Conservation (phyloP, 108 stramenopile genomes). For the Nitzschia sp. region DNA sequence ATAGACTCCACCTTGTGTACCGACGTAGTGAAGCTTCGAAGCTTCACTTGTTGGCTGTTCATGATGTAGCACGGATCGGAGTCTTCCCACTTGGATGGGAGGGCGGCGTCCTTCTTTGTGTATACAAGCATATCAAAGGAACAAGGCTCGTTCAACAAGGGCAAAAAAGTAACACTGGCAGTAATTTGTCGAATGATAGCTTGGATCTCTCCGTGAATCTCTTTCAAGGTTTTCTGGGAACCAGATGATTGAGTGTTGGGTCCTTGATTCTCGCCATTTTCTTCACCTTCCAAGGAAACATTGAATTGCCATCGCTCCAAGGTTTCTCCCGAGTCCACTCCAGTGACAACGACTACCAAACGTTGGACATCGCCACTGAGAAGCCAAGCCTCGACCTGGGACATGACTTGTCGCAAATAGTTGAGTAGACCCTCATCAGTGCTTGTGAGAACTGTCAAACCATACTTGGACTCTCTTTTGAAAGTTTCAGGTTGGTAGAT, state of each 20-base stretch:
- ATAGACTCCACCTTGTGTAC: conserved; percentile 91
- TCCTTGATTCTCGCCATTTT: conserved; percentile 33
- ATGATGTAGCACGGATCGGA: conserved; percentile 96
- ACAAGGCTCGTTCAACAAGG: conserved; percentile 94
- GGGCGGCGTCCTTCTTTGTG: conserved; percentile 85
- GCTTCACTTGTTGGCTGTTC: conserved; percentile 90
- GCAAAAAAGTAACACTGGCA: conserved; percentile 94
- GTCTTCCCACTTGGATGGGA: conserved; percentile 93
- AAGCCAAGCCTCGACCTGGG: conserved; percentile 92
- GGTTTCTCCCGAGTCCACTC: conserved; percentile 91
- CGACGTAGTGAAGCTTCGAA: conserved; percentile 92
- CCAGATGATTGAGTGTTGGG: conserved; percentile 23
- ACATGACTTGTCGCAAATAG: conserved; percentile 90
- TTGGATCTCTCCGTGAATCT: conserved; percentile 95
- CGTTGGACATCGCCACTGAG: conserved; percentile 86
- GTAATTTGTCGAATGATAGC: conserved; percentile 99
- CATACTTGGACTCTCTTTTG: conserved; percentile 90
- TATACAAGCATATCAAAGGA: conserved; percentile 97
- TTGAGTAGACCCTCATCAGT: conserved; percentile 87
- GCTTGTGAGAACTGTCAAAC: conserved; percentile 93
- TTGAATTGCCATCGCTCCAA: conserved; percentile 99
- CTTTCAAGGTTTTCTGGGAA: conserved; percentile 80
- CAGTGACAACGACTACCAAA: conserved; percentile 94
- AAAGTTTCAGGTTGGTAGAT: conserved; percentile 99
- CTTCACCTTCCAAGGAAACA: conserved; percentile 66